Evolutionary conservation across 257 asterid genomes (phyloP).

Genomic region (Echites panduratus): DNA sequence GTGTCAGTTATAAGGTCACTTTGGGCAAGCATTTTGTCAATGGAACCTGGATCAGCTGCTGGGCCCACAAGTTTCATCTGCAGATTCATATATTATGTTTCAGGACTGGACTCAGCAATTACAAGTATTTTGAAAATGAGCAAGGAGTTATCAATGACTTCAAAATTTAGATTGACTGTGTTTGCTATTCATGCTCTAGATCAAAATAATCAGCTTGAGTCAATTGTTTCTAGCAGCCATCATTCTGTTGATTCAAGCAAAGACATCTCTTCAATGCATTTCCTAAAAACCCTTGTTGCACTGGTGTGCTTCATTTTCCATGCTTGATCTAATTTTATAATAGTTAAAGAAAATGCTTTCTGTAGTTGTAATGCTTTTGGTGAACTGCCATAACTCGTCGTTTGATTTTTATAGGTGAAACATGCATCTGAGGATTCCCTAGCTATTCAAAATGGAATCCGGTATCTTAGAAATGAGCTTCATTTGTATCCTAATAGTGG

Average conservation of each 20-base stretch:
- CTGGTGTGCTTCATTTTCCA: constrained; percentile 49
- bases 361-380: constrained; percentile 2
- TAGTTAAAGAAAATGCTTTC: background rate
- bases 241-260: constrained; percentile 46
- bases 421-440: constrained; percentile 39
- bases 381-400: constrained; percentile 6
- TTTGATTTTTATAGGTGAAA: constrained; percentile 58
- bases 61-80: constrained; percentile 63
- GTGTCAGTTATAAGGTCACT: constrained; percentile 55
- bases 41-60: constrained; percentile 62
- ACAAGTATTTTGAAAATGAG: constrained; percentile 74
- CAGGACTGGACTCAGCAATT: constrained; percentile 71
- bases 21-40: constrained; percentile 53
- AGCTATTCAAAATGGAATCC: constrained; percentile 60
- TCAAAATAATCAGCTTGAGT: constrained; percentile 56
- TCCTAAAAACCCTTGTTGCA: constrained; percentile 60
- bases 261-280: constrained; percentile 63
- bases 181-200: constrained; percentile 78
- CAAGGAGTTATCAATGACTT: constrained; percentile 55
- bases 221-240: constrained; percentile 67
- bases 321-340: constrained; percentile 4
- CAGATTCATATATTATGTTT: constrained; percentile 59
- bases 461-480: constrained; percentile 77
- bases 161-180: constrained; percentile 58
- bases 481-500: constrained; percentile 78